Evolutionary conservation across 1,139 yeast species (phyloP), one percentile per base, ranked within the genome.

Genomic region (Saccharomycopsis hybrid): DNA sequence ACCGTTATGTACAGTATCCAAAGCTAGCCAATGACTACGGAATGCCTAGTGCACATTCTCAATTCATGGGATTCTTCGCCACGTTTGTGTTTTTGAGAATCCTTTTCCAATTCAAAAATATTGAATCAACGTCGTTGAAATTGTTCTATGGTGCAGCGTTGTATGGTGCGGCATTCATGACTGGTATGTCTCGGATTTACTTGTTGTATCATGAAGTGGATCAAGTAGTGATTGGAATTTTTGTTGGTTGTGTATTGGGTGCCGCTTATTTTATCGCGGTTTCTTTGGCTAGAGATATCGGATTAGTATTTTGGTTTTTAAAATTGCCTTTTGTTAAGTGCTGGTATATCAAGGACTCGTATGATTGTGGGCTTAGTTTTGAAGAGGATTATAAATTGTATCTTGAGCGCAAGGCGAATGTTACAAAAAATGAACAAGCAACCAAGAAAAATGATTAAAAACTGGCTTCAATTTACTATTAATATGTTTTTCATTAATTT

Each of bases 41-140:
- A 0, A 90, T 92, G 97, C 98, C 98, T 0, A 82, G 92, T 51
- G 96, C 97, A 1, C 98, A 92, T 65, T 81, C 96, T 0, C 98
- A 92, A 66, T 92, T 90, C 66, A 85, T 89, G 89, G 94, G 95
- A 1, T 92, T 82, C 65, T 82, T 85, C 59, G 77, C 83, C 13
- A 74, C 81, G 3, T 89, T 87, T 64, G 71, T 80, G 51, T 62
- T 74, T 5, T 71, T 87, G 56, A 72, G 77, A 61, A 58, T 77
- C 53, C 58, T 68, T 54, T 63, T 70, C 37, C 73, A 71, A 53
- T 76, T 67, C 76, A 61, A 50, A 54, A 65, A 68, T 24, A 59
- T 71, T 47, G 58, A 39, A 8, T 28, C 39, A 36, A 18, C 33
- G 2, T 35, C 13, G 7, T 7, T 11, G 13, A 37, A 33, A 32